These are phyloP conservation scores for Paramecium sexaurelia DNA, from an alignment of 73 alveolate species.

Conservation along the genomic window DNA sequence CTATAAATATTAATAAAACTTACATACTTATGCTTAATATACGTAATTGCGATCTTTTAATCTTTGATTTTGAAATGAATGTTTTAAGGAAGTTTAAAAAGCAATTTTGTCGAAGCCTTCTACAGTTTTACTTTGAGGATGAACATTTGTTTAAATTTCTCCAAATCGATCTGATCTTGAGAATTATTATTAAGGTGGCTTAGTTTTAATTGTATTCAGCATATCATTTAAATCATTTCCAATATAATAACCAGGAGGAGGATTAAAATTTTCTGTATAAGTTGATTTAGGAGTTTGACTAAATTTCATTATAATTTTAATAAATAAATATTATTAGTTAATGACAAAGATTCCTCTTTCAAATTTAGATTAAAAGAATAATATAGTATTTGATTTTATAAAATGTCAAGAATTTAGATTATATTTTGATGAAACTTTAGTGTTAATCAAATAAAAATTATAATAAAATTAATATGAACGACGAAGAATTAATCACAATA, in stretches of 20 bases:
- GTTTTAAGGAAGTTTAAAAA: not conserved
- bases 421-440: not conserved
- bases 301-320: slow-evolving; percentile 29
- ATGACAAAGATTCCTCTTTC: not conserved
- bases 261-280: slow-evolving; percentile 9
- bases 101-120: slow-evolving; percentile 54
- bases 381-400: no score
- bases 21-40: slow-evolving; percentile 17
- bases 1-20: not conserved
- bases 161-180: slow-evolving; percentile 20
- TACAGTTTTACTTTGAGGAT: slow-evolving; percentile 16
- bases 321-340: not conserved
- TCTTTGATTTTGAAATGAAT: not conserved
- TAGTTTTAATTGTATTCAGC: not conserved
- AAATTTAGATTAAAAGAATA: not conserved
- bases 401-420: no score
- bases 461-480: not conserved
- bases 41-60: not conserved
- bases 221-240: slow-evolving; percentile 7
- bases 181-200: not conserved
- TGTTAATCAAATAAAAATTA: not conserved
- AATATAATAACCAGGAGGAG: slow-evolving; percentile 55
- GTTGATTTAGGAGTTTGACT: not conserved
- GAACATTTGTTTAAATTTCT: not conserved
- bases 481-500: not conserved